These are phyloP conservation scores for Bothriochloa decipiens DNA, from an alignment of 176 grass and related monocot genomes.

Conservation along the genomic window DNA sequence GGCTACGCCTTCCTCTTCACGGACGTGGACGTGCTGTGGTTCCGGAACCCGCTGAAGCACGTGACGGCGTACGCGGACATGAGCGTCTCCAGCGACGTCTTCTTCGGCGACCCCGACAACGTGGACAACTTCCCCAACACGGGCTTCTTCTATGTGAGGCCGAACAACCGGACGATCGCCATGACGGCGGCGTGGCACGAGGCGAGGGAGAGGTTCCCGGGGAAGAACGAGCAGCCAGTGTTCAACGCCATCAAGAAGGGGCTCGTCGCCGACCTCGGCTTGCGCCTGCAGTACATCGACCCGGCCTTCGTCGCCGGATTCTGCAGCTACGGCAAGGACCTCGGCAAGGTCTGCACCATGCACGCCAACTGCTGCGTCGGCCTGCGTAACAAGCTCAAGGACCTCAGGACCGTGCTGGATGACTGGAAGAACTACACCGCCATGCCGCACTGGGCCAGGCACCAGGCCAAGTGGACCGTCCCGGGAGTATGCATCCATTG, in stretches of 20 bases:
- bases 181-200: slow-evolving; percentile 66
- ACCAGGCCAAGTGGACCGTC: slow-evolving; percentile 57
- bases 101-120: slow-evolving; percentile 51
- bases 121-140: slow-evolving; percentile 75
- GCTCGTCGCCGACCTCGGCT: slow-evolving; percentile 31
- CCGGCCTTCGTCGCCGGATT: slow-evolving; percentile 58
- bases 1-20: slow-evolving; percentile 90
- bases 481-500: slow-evolving; percentile 63
- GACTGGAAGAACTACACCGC: slow-evolving; percentile 71
- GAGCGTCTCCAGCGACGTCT: slow-evolving; percentile 55
- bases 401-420: slow-evolving; percentile 47
- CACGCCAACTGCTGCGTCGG: slow-evolving; percentile 89
- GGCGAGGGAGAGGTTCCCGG: slow-evolving; percentile 26
- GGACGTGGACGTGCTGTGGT: slow-evolving; percentile 77
- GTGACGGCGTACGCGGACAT: slow-evolving; percentile 77
- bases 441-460: slow-evolving; percentile 45
- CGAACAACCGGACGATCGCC: slow-evolving; percentile 47
- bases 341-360: slow-evolving; percentile 78
- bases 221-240: slow-evolving; percentile 65
- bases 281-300: slow-evolving; percentile 58
- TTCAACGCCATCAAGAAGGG: slow-evolving; percentile 79
- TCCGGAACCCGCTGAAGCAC: slow-evolving; percentile 71
- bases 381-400: slow-evolving; percentile 49
- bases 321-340: slow-evolving; percentile 62
- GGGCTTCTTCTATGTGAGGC: slow-evolving; percentile 63